Conservation (phyloP, 345 rosid genomes). For the Clausena lansium region DNA sequence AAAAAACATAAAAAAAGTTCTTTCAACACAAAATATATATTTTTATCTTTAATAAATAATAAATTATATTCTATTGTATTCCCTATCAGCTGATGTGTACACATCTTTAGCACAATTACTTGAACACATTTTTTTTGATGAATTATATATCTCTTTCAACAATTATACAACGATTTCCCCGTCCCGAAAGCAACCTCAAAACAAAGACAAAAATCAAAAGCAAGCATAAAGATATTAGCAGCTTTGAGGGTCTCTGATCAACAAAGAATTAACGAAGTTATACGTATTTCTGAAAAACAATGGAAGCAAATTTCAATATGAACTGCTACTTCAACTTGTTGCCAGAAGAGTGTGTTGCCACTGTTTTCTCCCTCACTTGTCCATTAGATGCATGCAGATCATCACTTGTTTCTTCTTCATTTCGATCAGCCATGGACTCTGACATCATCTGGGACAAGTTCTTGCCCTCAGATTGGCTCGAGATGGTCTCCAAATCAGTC, state of each 20-base stretch:
- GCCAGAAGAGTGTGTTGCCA: slow-evolving; percentile 62
- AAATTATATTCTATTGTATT: too few relatives aligned
- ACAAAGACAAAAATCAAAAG: too few relatives aligned
- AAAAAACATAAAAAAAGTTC: too few relatives aligned
- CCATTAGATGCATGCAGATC: slow-evolving; percentile 54
- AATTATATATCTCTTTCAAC: too few relatives aligned
- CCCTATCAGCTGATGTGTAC: too few relatives aligned
- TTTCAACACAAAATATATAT: too few relatives aligned
- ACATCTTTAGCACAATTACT: too few relatives aligned
- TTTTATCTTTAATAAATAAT: too few relatives aligned
- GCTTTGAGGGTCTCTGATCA: not conserved
- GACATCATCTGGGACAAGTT: slow-evolving; percentile 60
- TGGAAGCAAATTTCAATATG: not conserved
- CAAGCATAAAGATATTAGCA: not conserved
- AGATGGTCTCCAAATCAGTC: slow-evolving; percentile 28
- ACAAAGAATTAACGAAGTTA: too few relatives aligned
- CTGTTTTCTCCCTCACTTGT: slow-evolving; percentile 55
- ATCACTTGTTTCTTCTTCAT: slow-evolving; percentile 42
- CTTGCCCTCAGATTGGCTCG: slow-evolving; percentile 40
- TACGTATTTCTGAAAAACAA: not conserved
- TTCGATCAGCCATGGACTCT: slow-evolving; percentile 60
- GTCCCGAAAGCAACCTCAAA: too few relatives aligned
- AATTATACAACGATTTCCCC: too few relatives aligned
- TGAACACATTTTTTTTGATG: too few relatives aligned
- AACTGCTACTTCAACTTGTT: slow-evolving; percentile 18